Base-by-base conservation (phyloP, 345 rosid genomes). In the Mangifera indica region DNA sequence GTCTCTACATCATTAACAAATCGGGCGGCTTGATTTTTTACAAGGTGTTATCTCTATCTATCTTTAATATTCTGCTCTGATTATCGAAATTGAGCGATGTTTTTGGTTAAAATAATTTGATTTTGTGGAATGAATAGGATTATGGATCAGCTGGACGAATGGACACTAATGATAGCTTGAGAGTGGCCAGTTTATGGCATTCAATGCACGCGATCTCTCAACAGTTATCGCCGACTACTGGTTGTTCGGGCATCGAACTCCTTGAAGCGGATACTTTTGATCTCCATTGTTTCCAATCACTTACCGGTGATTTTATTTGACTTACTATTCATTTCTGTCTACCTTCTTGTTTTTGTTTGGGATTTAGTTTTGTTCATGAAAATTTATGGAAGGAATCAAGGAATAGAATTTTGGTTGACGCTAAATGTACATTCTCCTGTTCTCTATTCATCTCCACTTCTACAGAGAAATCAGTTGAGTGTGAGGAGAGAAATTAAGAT, bases 171-270 rank as follows among this genome's bases (percentile, higher is more conserved):
- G 98, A 95, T 77, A 92, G 97, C 84, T 81, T 95, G 83, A 77
- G 99, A 75, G 96, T 95, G 83, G 99, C 99, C n/a, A 90, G 98
- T 85, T 82, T 95, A 70, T 92, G 97, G 99, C 98, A 95, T 76
- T 95, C 98, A 10, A 95, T 95, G 99, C 98, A 95, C 79, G 99
- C 99, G 56, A 95, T 95, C 75, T 95, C 99, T 49, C 99, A 95
- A 83, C 99, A 95, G 84, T 79, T 95, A 64, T 95, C 99, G 24
- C 99, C 99, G 12, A 86, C 82, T 10, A 70, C 85, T 63, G 98
- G 96, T 5, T 92, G 99, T 79, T 71, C 86, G n/a, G 99, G 99
- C 68, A 92, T 95, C 37, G 97, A 95, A 76, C 94, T 95, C 60
- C 96, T 95, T 17, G 88, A 92, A 84, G 99, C 99, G 1, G 98